Evolutionary conservation across 2,329 filamentous ascomycete genomes (phyloP).

Genomic region (Colletotrichum camelliae): DNA sequence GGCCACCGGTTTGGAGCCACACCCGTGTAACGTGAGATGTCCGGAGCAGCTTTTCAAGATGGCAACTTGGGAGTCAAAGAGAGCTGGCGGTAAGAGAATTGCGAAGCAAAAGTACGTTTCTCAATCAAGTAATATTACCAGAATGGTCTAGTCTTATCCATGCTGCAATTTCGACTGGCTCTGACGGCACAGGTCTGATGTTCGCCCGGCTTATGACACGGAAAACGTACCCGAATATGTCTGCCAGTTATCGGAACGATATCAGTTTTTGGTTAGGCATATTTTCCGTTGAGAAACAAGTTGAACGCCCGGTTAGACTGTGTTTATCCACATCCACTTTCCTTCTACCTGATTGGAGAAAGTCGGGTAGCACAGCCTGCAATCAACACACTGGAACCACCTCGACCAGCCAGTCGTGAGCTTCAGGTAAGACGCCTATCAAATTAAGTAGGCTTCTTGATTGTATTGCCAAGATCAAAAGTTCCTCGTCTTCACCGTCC

Average conservation of each 20-base stretch:
- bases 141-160: background rate
- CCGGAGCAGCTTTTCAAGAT: background rate
- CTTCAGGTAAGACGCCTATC: background rate
- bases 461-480: background rate
- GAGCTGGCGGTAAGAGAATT: background rate
- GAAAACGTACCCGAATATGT: background rate
- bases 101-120: accelerated
- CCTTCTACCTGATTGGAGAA: background rate
- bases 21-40: background rate
- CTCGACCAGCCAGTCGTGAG: background rate
- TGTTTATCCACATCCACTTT: background rate
- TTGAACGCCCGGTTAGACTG: background rate
- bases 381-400: background rate
- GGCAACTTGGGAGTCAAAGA: background rate
- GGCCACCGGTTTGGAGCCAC: background rate
- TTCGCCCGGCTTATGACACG: background rate
- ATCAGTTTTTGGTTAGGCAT: background rate
- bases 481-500: background rate
- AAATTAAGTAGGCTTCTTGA: background rate
- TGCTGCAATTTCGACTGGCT: background rate
- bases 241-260: background rate
- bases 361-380: background rate
- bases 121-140: background rate
- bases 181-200: background rate
- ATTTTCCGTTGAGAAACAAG: background rate